These are phyloP conservation scores for Solanum pinnatisectum DNA, from an alignment of 257 asterid species.

Conservation along the genomic window DNA sequence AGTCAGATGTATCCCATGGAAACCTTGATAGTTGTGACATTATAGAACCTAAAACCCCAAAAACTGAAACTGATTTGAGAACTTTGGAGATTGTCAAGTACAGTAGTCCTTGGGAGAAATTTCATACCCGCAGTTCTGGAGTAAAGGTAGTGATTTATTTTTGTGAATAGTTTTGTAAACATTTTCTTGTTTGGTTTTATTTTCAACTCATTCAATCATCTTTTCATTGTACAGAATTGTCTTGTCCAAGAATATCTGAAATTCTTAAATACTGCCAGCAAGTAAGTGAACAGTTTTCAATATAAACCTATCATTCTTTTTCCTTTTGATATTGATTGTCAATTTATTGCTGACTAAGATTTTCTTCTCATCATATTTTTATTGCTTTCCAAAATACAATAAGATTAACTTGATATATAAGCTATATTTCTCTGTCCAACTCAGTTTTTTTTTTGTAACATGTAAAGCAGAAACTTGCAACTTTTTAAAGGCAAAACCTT, in stretches of 20 bases:
- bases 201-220: not conserved
- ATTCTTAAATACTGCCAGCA: conserved; percentile 67
- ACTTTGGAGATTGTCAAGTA: conserved; percentile 14
- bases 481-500: not conserved
- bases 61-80: conserved; percentile 8
- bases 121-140: conserved; percentile 44
- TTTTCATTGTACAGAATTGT: conserved; percentile 32
- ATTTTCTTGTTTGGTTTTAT: not conserved
- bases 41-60: conserved; percentile 68
- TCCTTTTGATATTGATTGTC: not conserved
- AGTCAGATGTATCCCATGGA: conserved; percentile 10
- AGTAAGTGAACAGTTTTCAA: conserved; percentile 35
- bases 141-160: conserved; percentile 38
- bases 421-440: not conserved
- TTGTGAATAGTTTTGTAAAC: not conserved
- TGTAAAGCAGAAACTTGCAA: not conserved
- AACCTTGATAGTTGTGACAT: conserved; percentile 17
- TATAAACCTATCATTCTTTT: not conserved
- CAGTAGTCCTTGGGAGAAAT: conserved; percentile 41
- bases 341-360: not conserved
- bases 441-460: not conserved
- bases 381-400: not conserved
- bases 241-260: conserved; percentile 52
- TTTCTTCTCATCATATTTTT: not conserved
- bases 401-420: not conserved